Evolutionary conservation across 164 flowering plant genomes (phyloP).

Genomic region (Platanus orientalis): DNA sequence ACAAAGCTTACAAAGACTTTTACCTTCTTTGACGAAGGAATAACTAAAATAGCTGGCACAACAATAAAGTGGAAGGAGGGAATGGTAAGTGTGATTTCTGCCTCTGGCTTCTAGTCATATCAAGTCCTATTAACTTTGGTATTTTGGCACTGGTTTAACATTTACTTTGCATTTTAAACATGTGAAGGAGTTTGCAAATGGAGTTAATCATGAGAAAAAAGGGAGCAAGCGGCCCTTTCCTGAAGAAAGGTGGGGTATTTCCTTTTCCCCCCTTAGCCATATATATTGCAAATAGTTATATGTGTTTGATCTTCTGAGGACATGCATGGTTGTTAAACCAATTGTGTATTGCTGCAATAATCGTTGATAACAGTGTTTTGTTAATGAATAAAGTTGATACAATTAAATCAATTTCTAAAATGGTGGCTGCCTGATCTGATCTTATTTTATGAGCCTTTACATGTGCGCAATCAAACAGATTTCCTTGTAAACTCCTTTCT

Average conservation of each 20-base stretch:
- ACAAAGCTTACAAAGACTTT: conserved; percentile 40
- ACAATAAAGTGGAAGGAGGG: conserved; percentile 53
- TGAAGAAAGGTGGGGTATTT: conserved; percentile 34
- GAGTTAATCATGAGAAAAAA: conserved; percentile 34
- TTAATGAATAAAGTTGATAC: too few relatives aligned
- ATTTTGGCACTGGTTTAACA: not conserved
- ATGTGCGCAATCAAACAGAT: too few relatives aligned
- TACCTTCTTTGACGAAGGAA: conserved; percentile 43
- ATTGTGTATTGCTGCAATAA: not conserved
- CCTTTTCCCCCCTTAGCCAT: not conserved
- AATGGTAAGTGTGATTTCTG: conserved; percentile 33
- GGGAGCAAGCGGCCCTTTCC: conserved; percentile 37
- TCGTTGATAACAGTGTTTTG: not conserved
- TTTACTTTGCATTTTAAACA: not conserved
- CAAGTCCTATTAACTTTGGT: not conserved
- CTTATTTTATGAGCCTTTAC: too few relatives aligned
- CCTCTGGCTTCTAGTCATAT: not conserved
- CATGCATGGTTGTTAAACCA: not conserved
- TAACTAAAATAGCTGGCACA: conserved; percentile 41
- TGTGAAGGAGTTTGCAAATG: conserved; percentile 40
- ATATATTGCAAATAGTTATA: not conserved
- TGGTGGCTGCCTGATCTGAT: too few relatives aligned
- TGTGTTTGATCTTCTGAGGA: not conserved
- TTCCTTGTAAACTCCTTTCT: too few relatives aligned
- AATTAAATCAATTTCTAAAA: too few relatives aligned